Percentiles rank a stretch among this genome's conserved stretches.
Evolutionary conservation across 352 stramenopile species (phyloP).

Genomic region (Globisporangium ultimum): DNA sequence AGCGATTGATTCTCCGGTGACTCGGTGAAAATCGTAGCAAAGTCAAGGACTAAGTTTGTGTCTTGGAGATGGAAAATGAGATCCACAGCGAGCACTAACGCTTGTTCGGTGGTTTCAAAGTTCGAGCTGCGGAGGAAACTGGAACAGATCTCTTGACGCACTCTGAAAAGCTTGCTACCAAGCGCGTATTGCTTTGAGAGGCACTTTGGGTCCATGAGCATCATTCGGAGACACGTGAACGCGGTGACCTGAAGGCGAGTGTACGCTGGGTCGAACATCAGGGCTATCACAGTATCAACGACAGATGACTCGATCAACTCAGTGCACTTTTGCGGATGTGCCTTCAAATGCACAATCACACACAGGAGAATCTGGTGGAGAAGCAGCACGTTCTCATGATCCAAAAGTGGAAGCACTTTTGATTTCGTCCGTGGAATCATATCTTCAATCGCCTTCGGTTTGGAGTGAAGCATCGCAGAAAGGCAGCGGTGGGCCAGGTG

Average conservation of each 20-base stretch:
- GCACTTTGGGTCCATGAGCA: conserved; percentile 12
- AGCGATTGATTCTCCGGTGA: conserved; percentile 7
- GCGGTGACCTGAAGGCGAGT: conserved; percentile 4
- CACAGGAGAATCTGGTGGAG: conserved; percentile 12
- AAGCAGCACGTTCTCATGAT: conserved; percentile 6
- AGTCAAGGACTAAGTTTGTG: conserved; percentile 1
- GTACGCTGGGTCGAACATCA: neutral
- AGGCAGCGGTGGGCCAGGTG: conserved; percentile 16
- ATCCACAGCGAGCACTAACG: conserved; percentile 11
- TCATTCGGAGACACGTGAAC: conserved; percentile 14
- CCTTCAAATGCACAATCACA: conserved; percentile 12
- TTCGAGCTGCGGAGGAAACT: conserved; percentile 3
- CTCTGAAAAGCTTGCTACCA: conserved; percentile 9
- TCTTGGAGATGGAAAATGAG: conserved; percentile 12
- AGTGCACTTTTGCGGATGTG: conserved; percentile 10
- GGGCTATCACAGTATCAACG: conserved; percentile 1
- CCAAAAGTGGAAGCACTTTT: conserved; percentile 9
- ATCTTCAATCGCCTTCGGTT: neutral
- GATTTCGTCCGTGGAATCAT: conserved; percentile 12
- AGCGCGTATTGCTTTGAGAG: conserved; percentile 7
- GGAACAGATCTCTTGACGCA: neutral
- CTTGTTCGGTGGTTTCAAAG: conserved; percentile 16
- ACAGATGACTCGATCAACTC: conserved; percentile 8
- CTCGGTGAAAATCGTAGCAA: conserved; percentile 12
- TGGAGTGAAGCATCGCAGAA: conserved; percentile 3